phyloP scores from a whole-genome alignment of 2,329 filamentous ascomycete species.

The Aspergillus piperis region DNA sequence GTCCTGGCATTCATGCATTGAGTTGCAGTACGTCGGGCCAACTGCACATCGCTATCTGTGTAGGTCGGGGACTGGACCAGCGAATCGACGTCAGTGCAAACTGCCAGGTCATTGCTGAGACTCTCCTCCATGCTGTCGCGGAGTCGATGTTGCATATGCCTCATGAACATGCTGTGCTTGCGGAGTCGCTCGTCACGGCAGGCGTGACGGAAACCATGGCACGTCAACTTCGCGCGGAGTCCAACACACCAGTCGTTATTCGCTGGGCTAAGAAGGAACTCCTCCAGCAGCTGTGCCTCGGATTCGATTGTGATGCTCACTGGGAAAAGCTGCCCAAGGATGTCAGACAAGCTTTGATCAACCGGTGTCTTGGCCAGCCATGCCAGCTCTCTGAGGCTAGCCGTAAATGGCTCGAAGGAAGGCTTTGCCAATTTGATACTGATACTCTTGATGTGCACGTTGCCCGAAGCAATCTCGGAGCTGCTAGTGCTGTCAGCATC shows the following conservation, averaged over 20 bases:
- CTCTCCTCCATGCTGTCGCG: slow-evolving; percentile 39
- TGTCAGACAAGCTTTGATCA: slow-evolving; percentile 50
- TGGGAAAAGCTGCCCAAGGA: slow-evolving; percentile 54
- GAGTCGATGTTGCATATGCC: slow-evolving; percentile 38
- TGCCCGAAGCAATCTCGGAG: slow-evolving; percentile 52
- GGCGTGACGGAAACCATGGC: slow-evolving; percentile 38
- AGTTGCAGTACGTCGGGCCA: slow-evolving; percentile 32
- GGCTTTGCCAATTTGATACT: slow-evolving; percentile 41
- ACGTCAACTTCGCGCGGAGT: slow-evolving; percentile 36
- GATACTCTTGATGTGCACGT: slow-evolving; percentile 46
- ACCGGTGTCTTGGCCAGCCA: slow-evolving; percentile 48
- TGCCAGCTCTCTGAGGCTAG: slow-evolving; percentile 44
- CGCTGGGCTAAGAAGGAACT: slow-evolving; percentile 49
- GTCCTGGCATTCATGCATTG: slow-evolving; percentile 38
- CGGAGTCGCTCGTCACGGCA: slow-evolving; percentile 36
- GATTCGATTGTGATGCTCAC: slow-evolving; percentile 52
- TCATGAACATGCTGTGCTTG: slow-evolving; percentile 39
- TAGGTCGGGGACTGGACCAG: slow-evolving; percentile 32
- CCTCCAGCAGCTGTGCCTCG: slow-evolving; percentile 51
- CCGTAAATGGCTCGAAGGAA: slow-evolving; percentile 47
- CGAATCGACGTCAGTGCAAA: slow-evolving; percentile 38
- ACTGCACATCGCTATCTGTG: slow-evolving; percentile 35
- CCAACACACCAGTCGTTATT: slow-evolving; percentile 42
- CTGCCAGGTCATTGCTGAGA: slow-evolving; percentile 43
- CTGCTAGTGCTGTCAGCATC: slow-evolving; percentile 38